phyloP scores from a whole-genome alignment of 345 rosid species.

The Dovyalis caffra region DNA sequence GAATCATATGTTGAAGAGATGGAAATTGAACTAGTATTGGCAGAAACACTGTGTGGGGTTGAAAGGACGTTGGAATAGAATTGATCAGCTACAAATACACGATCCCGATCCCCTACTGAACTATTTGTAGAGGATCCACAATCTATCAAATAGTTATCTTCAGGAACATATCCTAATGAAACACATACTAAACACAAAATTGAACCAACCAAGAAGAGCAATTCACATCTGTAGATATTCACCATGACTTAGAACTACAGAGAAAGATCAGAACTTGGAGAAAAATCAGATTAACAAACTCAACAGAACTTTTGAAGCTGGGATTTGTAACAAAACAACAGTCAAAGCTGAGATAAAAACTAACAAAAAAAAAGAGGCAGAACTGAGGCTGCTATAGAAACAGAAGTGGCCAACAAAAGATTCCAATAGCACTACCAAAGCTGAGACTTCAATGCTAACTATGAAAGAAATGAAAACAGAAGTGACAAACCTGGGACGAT shows the following conservation, averaged over 20 bases:
- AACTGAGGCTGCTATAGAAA: not conserved
- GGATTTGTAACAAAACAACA: not conserved
- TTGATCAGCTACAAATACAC: conserved; percentile 39
- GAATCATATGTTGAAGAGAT: conserved; percentile 30
- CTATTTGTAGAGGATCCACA: conserved; percentile 62
- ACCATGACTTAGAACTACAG: conserved; percentile 24
- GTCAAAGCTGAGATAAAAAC: not conserved
- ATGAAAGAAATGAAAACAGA: not conserved
- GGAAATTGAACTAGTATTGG: conserved; percentile 25
- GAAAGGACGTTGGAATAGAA: conserved; percentile 12
- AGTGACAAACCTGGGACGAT: not conserved
- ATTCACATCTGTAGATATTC: conserved; percentile 14
- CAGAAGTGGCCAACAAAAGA: not conserved
- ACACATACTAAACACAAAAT: conserved; percentile 25
- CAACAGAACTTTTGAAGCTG: not conserved
- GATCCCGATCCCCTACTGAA: conserved; percentile 36
- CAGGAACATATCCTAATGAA: conserved; percentile 48
- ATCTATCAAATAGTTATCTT: conserved; percentile 52
- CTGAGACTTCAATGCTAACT: not conserved
- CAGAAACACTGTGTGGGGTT: not conserved
- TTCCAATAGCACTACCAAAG: not conserved
- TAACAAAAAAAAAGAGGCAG: not conserved
- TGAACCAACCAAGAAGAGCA: conserved; percentile 30
- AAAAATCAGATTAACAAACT: not conserved
- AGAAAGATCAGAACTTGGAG: not conserved